Evolutionary conservation across 352 stramenopile genomes (phyloP).

Genomic region (Globisporangium sylvaticum): DNA sequence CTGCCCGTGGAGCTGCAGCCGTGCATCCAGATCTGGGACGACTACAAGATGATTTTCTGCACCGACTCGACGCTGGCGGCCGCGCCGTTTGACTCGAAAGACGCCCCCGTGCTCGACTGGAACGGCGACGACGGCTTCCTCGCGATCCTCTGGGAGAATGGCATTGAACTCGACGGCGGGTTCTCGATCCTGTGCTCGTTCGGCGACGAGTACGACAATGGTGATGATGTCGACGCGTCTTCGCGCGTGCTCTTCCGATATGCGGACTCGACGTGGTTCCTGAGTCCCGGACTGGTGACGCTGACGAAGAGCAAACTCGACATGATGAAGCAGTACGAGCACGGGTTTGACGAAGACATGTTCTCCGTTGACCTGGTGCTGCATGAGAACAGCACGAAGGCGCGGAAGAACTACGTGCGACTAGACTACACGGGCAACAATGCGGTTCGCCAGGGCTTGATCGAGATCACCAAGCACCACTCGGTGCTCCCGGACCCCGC

Average conservation of each 20-base stretch:
- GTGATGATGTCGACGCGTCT: conserved; percentile 50
- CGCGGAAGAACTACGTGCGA: conserved; percentile 31
- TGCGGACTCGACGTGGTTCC: conserved; percentile 77
- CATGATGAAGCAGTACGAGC: conserved; percentile 84
- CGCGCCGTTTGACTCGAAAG: conserved; percentile 6
- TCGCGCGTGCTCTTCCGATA: conserved; percentile 77
- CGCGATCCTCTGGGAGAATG: conserved; percentile 74
- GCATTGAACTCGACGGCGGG: conserved; percentile 68
- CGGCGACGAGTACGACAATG: conserved; percentile 67
- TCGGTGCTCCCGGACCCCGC: conserved; percentile 64
- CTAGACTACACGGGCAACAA: conserved; percentile 70
- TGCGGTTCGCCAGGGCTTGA: conserved; percentile 59
- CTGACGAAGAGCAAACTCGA: conserved; percentile 72
- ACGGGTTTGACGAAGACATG: conserved; percentile 75
- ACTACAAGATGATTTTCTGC: conserved; percentile 69
- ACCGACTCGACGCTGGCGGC: conserved; percentile 25
- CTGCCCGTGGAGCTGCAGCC: conserved; percentile 71
- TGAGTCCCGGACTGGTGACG: conserved; percentile 59
- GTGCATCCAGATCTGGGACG: conserved; percentile 83
- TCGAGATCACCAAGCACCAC: conserved; percentile 83
- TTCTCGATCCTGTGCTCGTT: conserved; percentile 86
- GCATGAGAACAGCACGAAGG: conserved; percentile 46
- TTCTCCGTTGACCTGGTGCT: conserved; percentile 81
- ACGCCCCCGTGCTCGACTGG: conserved; percentile 66
- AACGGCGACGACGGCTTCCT: conserved; percentile 78